phyloP scores from a whole-genome alignment of 1,139 yeast genomes.

The Kurtzmaniella natalensis region DNA sequence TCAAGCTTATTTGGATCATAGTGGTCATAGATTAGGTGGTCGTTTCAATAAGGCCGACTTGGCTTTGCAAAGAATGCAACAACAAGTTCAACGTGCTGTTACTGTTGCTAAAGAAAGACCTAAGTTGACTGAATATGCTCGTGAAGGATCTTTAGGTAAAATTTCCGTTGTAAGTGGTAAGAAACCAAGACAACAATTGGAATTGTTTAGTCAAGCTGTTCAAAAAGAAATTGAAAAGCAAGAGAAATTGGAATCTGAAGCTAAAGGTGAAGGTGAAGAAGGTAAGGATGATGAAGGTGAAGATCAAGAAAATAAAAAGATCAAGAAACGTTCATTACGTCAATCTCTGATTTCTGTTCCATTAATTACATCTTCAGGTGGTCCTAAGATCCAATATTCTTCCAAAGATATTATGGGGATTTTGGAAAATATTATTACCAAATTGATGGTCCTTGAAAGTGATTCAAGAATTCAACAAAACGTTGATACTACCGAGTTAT shows the following conservation, averaged over 20 bases:
- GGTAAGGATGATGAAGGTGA: constrained; percentile 11
- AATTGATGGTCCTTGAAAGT: constrained; percentile 78
- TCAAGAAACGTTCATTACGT: constrained; percentile 20
- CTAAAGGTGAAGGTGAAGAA: constrained; percentile 10
- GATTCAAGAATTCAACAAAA: constrained; percentile 61
- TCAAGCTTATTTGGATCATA: constrained; percentile 89
- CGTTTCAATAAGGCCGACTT: constrained; percentile 88
- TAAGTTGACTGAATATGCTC: constrained; percentile 62
- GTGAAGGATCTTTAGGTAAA: constrained; percentile 90
- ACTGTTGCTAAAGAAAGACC: constrained; percentile 92
- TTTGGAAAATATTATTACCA: constrained; percentile 76
- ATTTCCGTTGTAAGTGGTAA: constrained; percentile 78
- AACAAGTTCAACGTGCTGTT: constrained; percentile 95
- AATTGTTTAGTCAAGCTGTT: constrained; percentile 55
- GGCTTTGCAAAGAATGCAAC: constrained; percentile 96
- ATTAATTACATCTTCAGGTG: constrained; percentile 18
- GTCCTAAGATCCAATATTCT: constrained; percentile 29
- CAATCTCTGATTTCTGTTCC: constrained; percentile 12
- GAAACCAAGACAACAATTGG: constrained; percentile 85
- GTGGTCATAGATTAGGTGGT: constrained; percentile 89
- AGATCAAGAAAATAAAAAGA: constrained; percentile 9
- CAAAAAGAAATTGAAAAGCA: constrained; percentile 42
- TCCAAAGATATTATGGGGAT: constrained; percentile 46
- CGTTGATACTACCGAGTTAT: constrained; percentile 55
- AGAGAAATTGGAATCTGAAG: constrained; percentile 19